Evolutionary conservation across 345 rosid genomes (phyloP).

Genomic region (Rhizophora apiculata): DNA sequence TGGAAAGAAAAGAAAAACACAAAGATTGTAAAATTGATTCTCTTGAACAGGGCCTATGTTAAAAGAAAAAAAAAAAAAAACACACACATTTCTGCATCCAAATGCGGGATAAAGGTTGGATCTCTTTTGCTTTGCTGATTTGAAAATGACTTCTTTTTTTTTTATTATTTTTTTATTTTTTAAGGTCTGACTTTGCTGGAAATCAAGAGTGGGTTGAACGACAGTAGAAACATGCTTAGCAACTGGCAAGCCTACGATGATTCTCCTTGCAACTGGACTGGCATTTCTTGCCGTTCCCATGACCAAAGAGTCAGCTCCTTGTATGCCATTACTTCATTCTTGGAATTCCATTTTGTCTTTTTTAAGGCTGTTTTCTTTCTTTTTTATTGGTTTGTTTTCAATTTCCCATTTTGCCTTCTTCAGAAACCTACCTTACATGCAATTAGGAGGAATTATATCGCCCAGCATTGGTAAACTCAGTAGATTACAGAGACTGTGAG

Average conservation of each 20-base stretch:
- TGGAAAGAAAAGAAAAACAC: background rate
- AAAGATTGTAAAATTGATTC: background rate
- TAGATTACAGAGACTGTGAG: slow-evolving; percentile 85
- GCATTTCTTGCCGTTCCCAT: slow-evolving; percentile 65
- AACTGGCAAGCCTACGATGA: slow-evolving; percentile 77
- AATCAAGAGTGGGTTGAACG: slow-evolving; percentile 65
- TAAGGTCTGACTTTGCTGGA: slow-evolving; percentile 72
- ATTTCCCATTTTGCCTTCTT: slow-evolving; percentile 10
- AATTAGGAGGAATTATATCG: slow-evolving; percentile 78
- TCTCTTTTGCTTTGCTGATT: slow-evolving; percentile 8
- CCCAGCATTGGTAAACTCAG: slow-evolving; percentile 84
- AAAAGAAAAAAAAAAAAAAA: background rate
- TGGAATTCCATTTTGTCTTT: background rate
- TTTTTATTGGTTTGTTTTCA: background rate
- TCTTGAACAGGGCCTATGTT: too few species aligned
- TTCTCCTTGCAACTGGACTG: slow-evolving; percentile 90
- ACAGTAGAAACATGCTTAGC: slow-evolving; percentile 55
- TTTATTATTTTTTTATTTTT: slow-evolving; percentile 16
- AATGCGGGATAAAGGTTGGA: slow-evolving; percentile 8
- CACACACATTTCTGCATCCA: background rate
- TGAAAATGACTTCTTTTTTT: background rate
- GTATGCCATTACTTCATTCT: slow-evolving; percentile 29
- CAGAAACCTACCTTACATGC: slow-evolving; percentile 92
- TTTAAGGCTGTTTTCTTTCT: background rate
- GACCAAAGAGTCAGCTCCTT: slow-evolving; percentile 71